Evolutionary conservation across 2,329 filamentous ascomycete genomes (phyloP), one percentile per base, ranked within the genome.

Genomic region (Elsinoe batatas): DNA sequence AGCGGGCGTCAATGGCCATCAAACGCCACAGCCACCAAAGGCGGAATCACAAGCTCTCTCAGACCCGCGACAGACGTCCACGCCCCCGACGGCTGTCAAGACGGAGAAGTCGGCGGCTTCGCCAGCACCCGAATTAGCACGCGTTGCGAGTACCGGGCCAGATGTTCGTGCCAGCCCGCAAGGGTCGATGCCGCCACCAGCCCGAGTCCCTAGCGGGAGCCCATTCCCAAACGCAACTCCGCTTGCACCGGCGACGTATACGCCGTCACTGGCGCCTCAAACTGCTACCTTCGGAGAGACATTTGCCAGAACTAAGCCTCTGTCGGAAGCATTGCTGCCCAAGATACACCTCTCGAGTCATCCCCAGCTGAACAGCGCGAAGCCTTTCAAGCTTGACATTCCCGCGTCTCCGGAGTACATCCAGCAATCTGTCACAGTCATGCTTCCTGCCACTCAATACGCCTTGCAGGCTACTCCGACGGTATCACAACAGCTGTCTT

Each of bases 401-500:
- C 76, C 79, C 1, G 83, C 89, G 3, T 82, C 84, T 53, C 72
- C 80, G 5, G 79, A 77, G 15, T 77, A 85, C 63, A 78, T 82
- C 26, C 82, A 88, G 57, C 85, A 91, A 63, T 88, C 83, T 3
- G 74, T 86, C 40, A 87, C 87, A 5, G 74, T 93, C 56, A 84
- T 82, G 57, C 73, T 93, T 8, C 82, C 87, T 1, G 70, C 78
- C 1, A 79, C 77, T 46, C 82, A 90, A 63, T 83, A 81, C 61
- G 83, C 84, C 57, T 72, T 95, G 15, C 85, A 90, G 58, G 77
- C 95, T 56, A 76, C 80, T 18, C 83, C 86, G 3, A 79, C 78
- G 10, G 74, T 94, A 15, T 79, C 83, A 2, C 62, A 63, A 36
- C 60, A 65, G 0, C 71, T 82, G 7, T 76, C 77, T 33, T 42